Evolutionary conservation across 1,139 yeast species (phyloP), one percentile per base, ranked within the genome.

Genomic region (Protomyces lactucae-debilis): DNA sequence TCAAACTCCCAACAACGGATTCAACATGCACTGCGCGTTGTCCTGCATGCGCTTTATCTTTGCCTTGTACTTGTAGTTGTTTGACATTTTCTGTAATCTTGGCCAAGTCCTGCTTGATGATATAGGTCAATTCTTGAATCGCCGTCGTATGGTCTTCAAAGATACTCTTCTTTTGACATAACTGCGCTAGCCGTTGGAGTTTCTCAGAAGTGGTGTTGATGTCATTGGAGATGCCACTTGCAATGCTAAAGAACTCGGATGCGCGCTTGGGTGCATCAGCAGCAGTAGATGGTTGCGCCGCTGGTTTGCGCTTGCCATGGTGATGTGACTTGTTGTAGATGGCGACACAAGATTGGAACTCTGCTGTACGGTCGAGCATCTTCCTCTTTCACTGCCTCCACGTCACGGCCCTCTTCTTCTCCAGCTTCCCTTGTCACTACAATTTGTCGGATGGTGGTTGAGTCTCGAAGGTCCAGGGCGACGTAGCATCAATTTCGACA

Each of bases 71-170:
- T 73, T 87, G 90, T 65, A 90, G 77, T 59, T 81, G 83, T 69
- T 86, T 86, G 70, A 93, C 80, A 69, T 82, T 84, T 71, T 88
- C 87, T 73, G 91, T 97, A 66, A 95, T 85, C 70, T 86, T 83
- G 73, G 92, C 87, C 53, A 95, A 89, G 73, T 91, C 96, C 74
- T 93, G 97, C 73, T 93, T 95, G 72, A 93, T 91, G 57, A 93
- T 88, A 73, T 87, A 89, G 0, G 99, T 91, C 70, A 95, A 79
- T 74, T 93, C 97, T 21, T 93, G 89, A 68, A 95, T 89, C 73
- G 93, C 99, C 37, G 88, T 86, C 0, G 99, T 97, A 70, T 88
- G 86, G 75, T 95, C 99, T 73, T 92, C 97, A 71, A 93, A 89
- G 72, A 93, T 77, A n/a, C 97, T 96, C 74, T 91, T 92, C 70